phyloP scores from a whole-genome alignment of 805 yeast species.

The Yarrowia osloensis region DNA sequence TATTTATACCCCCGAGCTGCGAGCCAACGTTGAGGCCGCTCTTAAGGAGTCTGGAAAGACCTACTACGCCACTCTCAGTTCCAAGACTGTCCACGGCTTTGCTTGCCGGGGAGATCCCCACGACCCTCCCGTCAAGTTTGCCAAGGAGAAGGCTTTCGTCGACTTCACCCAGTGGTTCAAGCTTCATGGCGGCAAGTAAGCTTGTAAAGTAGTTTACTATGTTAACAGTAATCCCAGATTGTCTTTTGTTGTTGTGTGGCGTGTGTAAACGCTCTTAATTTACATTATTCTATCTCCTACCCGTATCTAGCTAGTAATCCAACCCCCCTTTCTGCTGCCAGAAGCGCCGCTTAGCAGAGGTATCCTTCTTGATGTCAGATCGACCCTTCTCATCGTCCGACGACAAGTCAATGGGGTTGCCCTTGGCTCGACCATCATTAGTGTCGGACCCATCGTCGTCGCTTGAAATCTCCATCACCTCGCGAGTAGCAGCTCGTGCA shows the following conservation, averaged over 20 bases:
- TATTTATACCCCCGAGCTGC: slow-evolving; percentile 62
- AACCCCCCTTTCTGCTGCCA: slow-evolving; percentile 24
- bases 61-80: slow-evolving; percentile 62
- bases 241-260: neutral
- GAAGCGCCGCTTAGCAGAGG: slow-evolving; percentile 8
- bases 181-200: slow-evolving; percentile 19
- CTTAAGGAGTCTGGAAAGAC: slow-evolving; percentile 55
- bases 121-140: slow-evolving; percentile 56
- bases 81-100: slow-evolving; percentile 74
- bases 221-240: too few relatives aligned
- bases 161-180: slow-evolving; percentile 36
- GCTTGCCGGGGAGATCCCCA: slow-evolving; percentile 73
- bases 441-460: neutral
- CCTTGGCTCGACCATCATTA: neutral
- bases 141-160: slow-evolving; percentile 63
- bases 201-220: too few relatives aligned
- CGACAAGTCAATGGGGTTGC: slow-evolving; percentile 13
- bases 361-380: slow-evolving; percentile 8
- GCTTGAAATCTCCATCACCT: slow-evolving; percentile 24
- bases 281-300: slow-evolving; percentile 9
- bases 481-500: slow-evolving; percentile 7
- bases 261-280: neutral
- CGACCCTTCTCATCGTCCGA: slow-evolving; percentile 7
- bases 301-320: neutral
- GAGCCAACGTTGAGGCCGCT: slow-evolving; percentile 61